Evolutionary conservation across 1,284 basidiomycete genomes (phyloP).

Genomic region (Rhodotorula sp.): DNA sequence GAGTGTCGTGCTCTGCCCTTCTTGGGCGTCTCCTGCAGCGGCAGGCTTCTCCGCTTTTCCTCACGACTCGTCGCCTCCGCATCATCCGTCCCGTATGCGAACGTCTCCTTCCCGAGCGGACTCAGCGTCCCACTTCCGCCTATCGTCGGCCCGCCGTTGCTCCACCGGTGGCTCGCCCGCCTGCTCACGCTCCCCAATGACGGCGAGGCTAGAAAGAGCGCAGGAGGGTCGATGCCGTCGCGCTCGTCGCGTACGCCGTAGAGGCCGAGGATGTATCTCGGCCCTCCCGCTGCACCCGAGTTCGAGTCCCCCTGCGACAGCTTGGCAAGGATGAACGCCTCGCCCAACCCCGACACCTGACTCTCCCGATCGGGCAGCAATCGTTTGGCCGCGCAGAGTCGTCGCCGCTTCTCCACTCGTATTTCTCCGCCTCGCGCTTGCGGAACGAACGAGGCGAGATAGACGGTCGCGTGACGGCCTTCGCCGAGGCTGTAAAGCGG

Average conservation of each 20-base stretch:
- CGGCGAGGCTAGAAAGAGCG: neutral
- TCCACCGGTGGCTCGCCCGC: neutral
- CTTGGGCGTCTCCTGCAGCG: too few relatives aligned
- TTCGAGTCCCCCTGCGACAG: constrained; percentile 30
- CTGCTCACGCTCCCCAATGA: neutral
- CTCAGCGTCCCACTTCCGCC: too few relatives aligned
- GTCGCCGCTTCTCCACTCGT: constrained; percentile 42
- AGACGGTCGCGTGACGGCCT: constrained; percentile 53
- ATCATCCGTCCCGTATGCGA: too few relatives aligned
- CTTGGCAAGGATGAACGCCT: constrained; percentile 53
- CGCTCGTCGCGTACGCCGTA: constrained; percentile 38
- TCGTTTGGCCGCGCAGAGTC: constrained; percentile 53
- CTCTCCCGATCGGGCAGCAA: constrained; percentile 51
- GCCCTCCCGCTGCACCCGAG: neutral
- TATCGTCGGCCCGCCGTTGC: neutral
- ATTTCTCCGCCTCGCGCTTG: neutral
- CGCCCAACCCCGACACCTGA: constrained; percentile 52
- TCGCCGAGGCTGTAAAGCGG: constrained; percentile 50
- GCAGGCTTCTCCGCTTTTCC: too few relatives aligned
- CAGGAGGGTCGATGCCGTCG: constrained; percentile 31
- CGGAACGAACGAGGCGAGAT: constrained; percentile 48
- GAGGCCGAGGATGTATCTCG: constrained; percentile 16
- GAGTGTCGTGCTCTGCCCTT: neutral
- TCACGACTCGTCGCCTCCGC: too few relatives aligned
- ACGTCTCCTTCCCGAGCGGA: neutral